phyloP scores from a whole-genome alignment of 805 yeast genomes.

The Kuraishia molischiana region DNA sequence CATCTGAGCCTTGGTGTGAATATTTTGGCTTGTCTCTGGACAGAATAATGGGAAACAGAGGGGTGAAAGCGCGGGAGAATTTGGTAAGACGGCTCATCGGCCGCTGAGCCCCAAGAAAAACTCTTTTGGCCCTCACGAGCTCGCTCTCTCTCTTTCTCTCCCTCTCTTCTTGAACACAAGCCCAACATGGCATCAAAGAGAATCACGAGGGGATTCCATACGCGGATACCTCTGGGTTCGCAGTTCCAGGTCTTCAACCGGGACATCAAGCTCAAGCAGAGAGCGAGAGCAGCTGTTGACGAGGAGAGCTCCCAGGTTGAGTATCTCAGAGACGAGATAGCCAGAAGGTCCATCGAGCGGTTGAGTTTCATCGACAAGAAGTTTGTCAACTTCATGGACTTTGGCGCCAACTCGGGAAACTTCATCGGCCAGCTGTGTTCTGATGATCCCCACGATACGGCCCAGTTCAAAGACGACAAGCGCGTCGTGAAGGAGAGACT shows the following conservation, averaged over 20 bases:
- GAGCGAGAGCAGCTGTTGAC: constrained; percentile 38
- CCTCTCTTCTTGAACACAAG: neutral
- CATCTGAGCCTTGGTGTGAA: no score
- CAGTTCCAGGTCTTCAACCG: constrained; percentile 48
- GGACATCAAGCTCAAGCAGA: constrained; percentile 47
- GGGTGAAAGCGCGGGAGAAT: no score
- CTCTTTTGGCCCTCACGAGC: neutral
- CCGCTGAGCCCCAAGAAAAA: no score
- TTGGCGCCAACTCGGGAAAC: constrained; percentile 69
- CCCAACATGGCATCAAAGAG: neutral
- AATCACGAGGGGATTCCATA: constrained; percentile 1
- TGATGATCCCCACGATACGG: constrained; percentile 25
- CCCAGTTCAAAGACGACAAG: constrained; percentile 41
- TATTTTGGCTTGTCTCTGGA: no score
- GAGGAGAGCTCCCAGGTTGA: constrained; percentile 48
- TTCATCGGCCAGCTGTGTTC: constrained; percentile 21
- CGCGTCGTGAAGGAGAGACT: constrained; percentile 41
- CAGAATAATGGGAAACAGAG: no score
- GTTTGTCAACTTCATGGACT: constrained; percentile 52
- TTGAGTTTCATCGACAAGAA: constrained; percentile 61
- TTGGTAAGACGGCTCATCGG: no score
- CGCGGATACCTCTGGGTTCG: neutral
- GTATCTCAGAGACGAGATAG: constrained; percentile 67
- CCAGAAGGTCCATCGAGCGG: constrained; percentile 63
- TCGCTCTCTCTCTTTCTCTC: neutral